These are phyloP conservation scores for Cicer yamashitae DNA, from an alignment of 306 rosid genomes.

Conservation along the genomic window DNA sequence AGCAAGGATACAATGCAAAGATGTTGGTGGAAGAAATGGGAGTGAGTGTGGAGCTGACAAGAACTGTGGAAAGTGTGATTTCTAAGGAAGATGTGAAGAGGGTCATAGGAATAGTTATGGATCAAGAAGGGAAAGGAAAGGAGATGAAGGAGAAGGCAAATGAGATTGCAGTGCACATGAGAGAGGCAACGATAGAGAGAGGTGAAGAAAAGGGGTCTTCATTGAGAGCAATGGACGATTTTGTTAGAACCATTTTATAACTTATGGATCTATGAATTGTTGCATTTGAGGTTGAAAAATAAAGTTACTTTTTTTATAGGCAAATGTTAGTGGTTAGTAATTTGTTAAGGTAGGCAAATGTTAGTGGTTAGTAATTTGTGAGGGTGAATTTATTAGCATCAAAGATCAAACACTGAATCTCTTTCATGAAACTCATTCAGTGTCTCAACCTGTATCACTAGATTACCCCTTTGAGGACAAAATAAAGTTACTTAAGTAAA, in stretches of 20 bases:
- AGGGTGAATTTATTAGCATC: too few relatives aligned
- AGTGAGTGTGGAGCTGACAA: constrained; percentile 61
- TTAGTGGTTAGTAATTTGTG: too few relatives aligned
- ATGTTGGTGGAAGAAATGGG: constrained; percentile 84
- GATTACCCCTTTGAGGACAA: too few relatives aligned
- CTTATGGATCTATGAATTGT: constrained; percentile 13
- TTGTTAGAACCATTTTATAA: constrained; percentile 44
- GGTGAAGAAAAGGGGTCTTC: constrained; percentile 59
- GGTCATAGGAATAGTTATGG: constrained; percentile 58
- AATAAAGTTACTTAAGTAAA: too few relatives aligned
- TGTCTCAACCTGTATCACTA: too few relatives aligned
- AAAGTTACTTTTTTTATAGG: not conserved
- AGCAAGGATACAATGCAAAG: constrained; percentile 73
- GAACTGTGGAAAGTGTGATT: constrained; percentile 52
- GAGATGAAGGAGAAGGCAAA: constrained; percentile 62
- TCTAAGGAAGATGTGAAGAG: constrained; percentile 54
- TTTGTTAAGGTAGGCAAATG: too few relatives aligned
- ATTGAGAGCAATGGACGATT: constrained; percentile 52
- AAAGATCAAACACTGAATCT: too few relatives aligned
- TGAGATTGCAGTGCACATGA: constrained; percentile 51
- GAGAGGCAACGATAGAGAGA: constrained; percentile 45
- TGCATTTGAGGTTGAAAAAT: constrained; percentile 12
- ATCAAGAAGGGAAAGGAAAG: constrained; percentile 50
- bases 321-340: too few relatives aligned
- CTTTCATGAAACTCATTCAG: too few relatives aligned